Conservation (phyloP, 2,329 filamentous ascomycete species). For the Fusarium burgessii region DNA sequence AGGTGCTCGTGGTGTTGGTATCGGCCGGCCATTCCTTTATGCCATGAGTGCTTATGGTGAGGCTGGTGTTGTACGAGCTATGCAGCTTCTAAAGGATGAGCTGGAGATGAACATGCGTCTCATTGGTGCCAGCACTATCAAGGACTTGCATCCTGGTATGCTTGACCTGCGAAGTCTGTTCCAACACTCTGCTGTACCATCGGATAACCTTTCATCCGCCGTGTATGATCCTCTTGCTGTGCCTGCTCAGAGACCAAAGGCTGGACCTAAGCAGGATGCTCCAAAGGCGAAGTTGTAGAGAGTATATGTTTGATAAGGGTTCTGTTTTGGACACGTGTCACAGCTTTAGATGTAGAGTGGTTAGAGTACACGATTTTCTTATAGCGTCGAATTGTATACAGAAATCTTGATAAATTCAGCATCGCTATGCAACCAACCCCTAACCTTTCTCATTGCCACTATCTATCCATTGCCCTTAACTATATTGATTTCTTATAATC, state of each 20-base stretch:
- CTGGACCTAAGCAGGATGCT: conserved; percentile 14
- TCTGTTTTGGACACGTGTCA: conserved; percentile 2
- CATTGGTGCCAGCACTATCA: conserved; percentile 81
- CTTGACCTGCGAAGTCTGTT: conserved; percentile 80
- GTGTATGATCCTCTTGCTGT: conserved; percentile 67
- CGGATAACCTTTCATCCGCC: conserved; percentile 60
- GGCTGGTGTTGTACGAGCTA: conserved; percentile 88
- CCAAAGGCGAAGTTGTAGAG: conserved; percentile 61
- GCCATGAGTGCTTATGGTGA: conserved; percentile 95
- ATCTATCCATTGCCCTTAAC: background rate
- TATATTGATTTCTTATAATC: conserved; percentile 58
- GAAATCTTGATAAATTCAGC: conserved; percentile 8
- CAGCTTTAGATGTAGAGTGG: conserved; percentile 33
- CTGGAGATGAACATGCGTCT: conserved; percentile 99
- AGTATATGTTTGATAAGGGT: conserved; percentile 9
- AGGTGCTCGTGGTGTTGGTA: conserved; percentile 91
- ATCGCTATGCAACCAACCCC: conserved; percentile 27
- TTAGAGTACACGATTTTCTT: conserved; percentile 34
- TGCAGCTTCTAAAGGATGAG: conserved; percentile 94
- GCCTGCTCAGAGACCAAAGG: conserved; percentile 63
- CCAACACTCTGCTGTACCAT: conserved; percentile 63
- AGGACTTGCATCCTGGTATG: conserved; percentile 83
- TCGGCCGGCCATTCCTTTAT: conserved; percentile 93
- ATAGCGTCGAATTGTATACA: conserved; percentile 19
- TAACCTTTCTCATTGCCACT: background rate